Conservation (phyloP, 257 asterid species). For the Ophiorrhiza pumila region DNA sequence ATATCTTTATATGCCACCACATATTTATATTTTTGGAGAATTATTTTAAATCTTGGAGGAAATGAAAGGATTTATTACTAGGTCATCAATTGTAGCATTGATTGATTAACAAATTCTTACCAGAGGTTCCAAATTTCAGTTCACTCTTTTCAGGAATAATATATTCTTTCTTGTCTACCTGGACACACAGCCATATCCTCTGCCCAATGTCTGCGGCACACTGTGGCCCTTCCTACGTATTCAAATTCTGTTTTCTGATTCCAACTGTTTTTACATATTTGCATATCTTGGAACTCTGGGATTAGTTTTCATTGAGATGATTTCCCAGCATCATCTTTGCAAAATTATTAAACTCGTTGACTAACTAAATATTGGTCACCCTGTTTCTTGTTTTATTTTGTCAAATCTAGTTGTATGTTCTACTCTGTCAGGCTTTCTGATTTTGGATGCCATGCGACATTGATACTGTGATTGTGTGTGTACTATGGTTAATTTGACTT, state of each 20-base stretch:
- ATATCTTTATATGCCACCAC: not conserved
- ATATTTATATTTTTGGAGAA: too few species aligned
- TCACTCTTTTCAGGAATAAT: not conserved
- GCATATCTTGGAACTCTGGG: not conserved
- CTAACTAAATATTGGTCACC: not conserved
- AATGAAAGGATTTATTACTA: not conserved
- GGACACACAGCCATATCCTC: not conserved
- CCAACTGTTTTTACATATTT: not conserved
- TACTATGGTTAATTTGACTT: not conserved
- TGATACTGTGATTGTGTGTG: not conserved
- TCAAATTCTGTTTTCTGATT: not conserved
- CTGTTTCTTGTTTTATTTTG: not conserved
- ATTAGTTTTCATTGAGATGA: not conserved
- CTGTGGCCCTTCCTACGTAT: not conserved
- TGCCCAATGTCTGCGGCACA: not conserved
- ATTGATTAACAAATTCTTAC: not conserved
- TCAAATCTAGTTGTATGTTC: not conserved
- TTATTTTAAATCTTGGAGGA: not conserved
- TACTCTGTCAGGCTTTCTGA: not conserved
- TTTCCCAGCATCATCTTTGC: not conserved
- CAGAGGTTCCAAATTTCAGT: not conserved
- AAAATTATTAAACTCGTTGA: not conserved
- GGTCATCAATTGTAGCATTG: not conserved
- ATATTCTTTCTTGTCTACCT: not conserved
- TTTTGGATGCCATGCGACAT: not conserved